Evolutionary conservation across 352 stramenopile genomes (phyloP), one percentile per base, ranked within the genome.

Genomic region (Pythium diclinum): DNA sequence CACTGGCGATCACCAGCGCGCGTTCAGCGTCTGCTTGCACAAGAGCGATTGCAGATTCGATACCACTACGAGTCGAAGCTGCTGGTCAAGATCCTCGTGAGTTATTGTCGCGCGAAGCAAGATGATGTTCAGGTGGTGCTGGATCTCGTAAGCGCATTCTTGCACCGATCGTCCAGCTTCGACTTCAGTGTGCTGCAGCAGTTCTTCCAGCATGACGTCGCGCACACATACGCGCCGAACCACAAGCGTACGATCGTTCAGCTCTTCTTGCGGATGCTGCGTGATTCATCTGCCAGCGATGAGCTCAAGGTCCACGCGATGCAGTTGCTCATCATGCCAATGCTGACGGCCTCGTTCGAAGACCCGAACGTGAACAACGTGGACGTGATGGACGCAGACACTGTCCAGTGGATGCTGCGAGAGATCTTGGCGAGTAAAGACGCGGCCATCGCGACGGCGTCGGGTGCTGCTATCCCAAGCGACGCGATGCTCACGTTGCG

Each of bases 11-110:
- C 75, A 23, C 88, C 78, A 63, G 94, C 79, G 32, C 86, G 85
- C 10, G 71, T 91, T 6, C 84, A 94, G 57, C 82, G 88, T 0
- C 68, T 96, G 7, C 54, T 82, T 19, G 73, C 77, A 3, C 82
- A 94, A 23, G 86, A 96, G 48, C 76, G 83, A 30, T 61, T 96
- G 28, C 88, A 84, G 34, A 95, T 95, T 56, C 88, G 95, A 51
- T 98, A 97, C 73, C 92, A 98, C 46, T 77, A 89, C n/a, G 97
- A 99, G 78, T 98, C 94, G 1, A 96, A 97, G 53, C 62, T 97
- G 57, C 72, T 99, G 34, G 87, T 97, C 32, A 97, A 97, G 68
- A 97, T 97, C 71, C 78, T 99, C 44, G 90, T 99, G 19, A 83
- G 83, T 33, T 99, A 98, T 79, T 96, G 92, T 52, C 85, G 89